These are phyloP conservation scores for Colletotrichum nymphaeae DNA, from an alignment of 2,329 filamentous ascomycete genomes.

Conservation along the genomic window DNA sequence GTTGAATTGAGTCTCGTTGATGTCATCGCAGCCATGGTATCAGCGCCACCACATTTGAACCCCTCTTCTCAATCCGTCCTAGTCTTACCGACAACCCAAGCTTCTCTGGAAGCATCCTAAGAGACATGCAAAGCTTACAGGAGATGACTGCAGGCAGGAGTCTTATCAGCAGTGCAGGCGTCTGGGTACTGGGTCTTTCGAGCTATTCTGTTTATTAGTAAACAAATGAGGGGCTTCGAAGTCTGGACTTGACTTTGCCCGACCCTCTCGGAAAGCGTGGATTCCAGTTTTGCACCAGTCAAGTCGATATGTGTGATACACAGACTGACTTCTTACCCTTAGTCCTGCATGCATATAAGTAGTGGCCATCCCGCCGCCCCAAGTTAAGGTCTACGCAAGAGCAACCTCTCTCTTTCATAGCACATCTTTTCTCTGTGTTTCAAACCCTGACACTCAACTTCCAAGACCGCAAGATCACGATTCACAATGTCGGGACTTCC, in stretches of 20 bases:
- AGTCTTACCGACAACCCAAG: not conserved
- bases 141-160: not conserved
- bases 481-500: slow-evolving; percentile 56
- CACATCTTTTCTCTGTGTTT: not conserved
- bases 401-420: not conserved
- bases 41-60: not conserved
- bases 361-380: not conserved
- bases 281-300: not conserved
- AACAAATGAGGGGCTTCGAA: not conserved
- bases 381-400: no score
- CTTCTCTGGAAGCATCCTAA: not conserved
- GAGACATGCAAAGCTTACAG: not conserved
- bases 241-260: not conserved
- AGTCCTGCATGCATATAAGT: not conserved
- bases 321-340: not conserved
- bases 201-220: not conserved
- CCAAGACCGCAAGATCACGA: not conserved
- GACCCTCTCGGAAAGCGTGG: not conserved
- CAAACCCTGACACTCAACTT: not conserved
- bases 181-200: no score
- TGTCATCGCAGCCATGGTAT: slow-evolving; percentile 11
- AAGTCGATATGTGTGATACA: not conserved
- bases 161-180: not conserved
- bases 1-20: slow-evolving; percentile 1
- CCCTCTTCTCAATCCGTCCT: not conserved